Base-by-base conservation (phyloP, 2,329 filamentous ascomycete species). In the Ophiocordyceps sinensis region DNA sequence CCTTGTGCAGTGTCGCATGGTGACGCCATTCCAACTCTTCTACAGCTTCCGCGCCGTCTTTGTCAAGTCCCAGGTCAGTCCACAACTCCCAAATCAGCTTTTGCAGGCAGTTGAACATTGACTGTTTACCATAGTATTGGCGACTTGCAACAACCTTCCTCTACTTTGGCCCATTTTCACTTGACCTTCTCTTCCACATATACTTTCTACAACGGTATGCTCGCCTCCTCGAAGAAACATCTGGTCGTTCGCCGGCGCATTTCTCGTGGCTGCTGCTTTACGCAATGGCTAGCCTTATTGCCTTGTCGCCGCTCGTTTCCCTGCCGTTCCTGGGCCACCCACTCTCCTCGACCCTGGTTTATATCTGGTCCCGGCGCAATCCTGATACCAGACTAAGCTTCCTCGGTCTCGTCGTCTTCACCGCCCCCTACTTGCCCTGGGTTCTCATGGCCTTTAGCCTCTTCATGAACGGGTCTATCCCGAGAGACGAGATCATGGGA, bases 121-220 rank as follows among this genome's bases (percentile, higher is more conserved):
- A 19, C 19, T 3, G 4, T 4, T 19, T 37, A 23, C 51, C 53
- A 49, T 49, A 95, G 86, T 96, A 94, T 63, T 98, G 91, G 91
- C 82, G 91, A 34, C 71, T 98, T n/a, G 56, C 94, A 34, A 93
- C 89, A 3, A 94, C 89, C 2, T 98, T 98, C 65, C 77, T 96
- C 55, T 98, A 96, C 68, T 96, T 96, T 57, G 91, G 91, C 3
- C 88, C 89, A 2, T 78, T 96, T 49, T 91, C 82, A 28, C 77
- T 98, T 56, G 91, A 96, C 60, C 79, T 98, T 34, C 73, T 96
- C 51, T 96, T 95, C 69, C 89, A 96, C 61, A 84, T 96, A 60
- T 98, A 95, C 73, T 98, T 98, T 66, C 80, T 95, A 43, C 88
- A 95, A 59, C 83, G 91, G 43, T 98, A 98, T 62, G 88, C 89